Evolutionary conservation across 345 rosid species (phyloP).

Genomic region (Euphorbia peplus): DNA sequence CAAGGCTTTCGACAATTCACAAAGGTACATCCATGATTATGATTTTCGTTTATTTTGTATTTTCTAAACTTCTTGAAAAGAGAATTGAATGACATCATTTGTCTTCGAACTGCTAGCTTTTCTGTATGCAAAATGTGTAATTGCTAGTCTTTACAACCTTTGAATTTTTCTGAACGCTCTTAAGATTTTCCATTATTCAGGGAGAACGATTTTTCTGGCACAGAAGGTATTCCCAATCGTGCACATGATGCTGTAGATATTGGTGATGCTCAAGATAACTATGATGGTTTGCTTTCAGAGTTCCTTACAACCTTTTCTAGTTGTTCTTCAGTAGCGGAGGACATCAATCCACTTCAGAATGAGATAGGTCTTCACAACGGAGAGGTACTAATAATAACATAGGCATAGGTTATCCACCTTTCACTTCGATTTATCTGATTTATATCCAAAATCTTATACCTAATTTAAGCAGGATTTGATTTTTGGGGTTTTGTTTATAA

Average conservation of each 20-base stretch:
- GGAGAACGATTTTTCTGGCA: conserved; percentile 52
- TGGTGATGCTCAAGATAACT: conserved; percentile 61
- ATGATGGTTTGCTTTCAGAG: conserved; percentile 83
- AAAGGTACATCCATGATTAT: conserved; percentile 42
- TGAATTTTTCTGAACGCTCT: conserved; percentile 18
- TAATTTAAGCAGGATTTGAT: neutral
- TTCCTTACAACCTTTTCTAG: conserved; percentile 55
- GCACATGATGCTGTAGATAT: conserved; percentile 41
- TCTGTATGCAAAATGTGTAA: neutral
- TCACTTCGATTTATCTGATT: neutral
- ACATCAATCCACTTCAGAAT: conserved; percentile 47
- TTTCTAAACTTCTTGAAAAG: neutral
- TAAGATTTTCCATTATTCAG: conserved; percentile 38
- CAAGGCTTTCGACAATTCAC: conserved; percentile 45
- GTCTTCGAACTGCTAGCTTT: neutral
- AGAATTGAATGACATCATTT: neutral
- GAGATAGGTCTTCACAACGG: conserved; percentile 55
- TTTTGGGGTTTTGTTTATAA: neutral
- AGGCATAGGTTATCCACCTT: conserved; percentile 10
- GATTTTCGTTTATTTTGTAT: neutral
- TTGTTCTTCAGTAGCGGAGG: conserved; percentile 51
- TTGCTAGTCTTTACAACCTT: neutral
- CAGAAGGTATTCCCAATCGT: conserved; percentile 40
- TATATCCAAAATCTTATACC: neutral
- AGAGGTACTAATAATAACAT: conserved; percentile 50